Evolutionary conservation across 192 early-diverging fungal genomes (phyloP).

Genomic region (Coemansia sp.): DNA sequence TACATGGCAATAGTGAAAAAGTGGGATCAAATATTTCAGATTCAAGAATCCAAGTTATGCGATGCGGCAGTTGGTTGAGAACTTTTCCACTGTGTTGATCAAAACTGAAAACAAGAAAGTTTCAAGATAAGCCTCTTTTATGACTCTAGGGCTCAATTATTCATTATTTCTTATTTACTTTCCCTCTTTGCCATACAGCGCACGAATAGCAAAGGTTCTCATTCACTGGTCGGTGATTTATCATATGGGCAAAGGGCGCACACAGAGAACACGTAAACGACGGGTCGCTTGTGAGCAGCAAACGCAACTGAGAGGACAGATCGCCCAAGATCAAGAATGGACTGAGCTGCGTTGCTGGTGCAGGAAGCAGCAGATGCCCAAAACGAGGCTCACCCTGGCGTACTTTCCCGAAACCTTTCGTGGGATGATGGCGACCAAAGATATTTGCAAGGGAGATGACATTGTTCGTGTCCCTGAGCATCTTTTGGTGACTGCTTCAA

Average conservation of each 20-base stretch:
- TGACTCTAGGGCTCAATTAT: no score
- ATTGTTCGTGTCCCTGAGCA: slow-evolving; percentile 39
- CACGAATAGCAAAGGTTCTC: background rate
- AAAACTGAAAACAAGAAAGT: no score
- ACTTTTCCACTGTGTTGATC: no score
- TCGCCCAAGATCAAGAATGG: slow-evolving; percentile 27
- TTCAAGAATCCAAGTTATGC: no score
- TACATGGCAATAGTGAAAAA: no score
- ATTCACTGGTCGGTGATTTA: background rate
- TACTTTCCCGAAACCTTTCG: slow-evolving; percentile 45
- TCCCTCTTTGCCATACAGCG: background rate
- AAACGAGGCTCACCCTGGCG: slow-evolving; percentile 32
- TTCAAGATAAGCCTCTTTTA: no score
- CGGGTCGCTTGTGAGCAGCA: background rate
- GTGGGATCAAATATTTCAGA: no score
- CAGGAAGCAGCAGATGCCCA: slow-evolving; percentile 28
- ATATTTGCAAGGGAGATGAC: slow-evolving; percentile 31
- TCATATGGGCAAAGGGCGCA: slow-evolving; percentile 32
- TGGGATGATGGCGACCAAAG: slow-evolving; percentile 51
- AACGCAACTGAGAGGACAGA: background rate
- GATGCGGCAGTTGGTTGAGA: no score
- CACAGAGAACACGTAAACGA: slow-evolving; percentile 17
- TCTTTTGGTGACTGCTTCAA: slow-evolving; percentile 44
- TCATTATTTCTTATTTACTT: background rate
- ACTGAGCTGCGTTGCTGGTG: slow-evolving; percentile 35